Evolutionary conservation across 805 yeast genomes (phyloP).

Genomic region (Torulaspora maleeae): DNA sequence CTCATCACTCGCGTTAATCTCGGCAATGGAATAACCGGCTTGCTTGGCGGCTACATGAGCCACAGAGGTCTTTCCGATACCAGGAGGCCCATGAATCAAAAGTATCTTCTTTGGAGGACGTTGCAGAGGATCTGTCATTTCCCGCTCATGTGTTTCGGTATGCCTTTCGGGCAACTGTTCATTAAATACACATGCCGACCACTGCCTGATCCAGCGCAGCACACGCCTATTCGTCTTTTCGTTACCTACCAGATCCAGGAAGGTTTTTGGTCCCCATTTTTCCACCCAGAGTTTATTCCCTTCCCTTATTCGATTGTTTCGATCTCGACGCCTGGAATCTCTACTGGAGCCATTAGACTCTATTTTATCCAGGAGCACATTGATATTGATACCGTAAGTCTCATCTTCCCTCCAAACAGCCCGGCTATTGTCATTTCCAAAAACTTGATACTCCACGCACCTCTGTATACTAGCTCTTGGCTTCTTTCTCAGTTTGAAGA

Average conservation of each 20-base stretch:
- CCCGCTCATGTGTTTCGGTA: constrained; percentile 10
- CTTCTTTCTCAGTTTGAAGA: constrained; percentile 11
- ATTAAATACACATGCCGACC: constrained; percentile 58
- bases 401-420: constrained; percentile 28
- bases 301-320: neutral
- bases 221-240: constrained; percentile 58
- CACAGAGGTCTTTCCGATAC: constrained; percentile 86
- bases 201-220: constrained; percentile 59
- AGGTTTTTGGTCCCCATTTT: constrained; percentile 61
- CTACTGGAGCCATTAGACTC: constrained; percentile 20
- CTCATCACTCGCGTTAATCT: constrained; percentile 82
- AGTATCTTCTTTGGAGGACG: constrained; percentile 62
- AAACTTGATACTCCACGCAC: neutral
- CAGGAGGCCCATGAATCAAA: constrained; percentile 87
- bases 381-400: constrained; percentile 39
- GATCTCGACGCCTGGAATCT: constrained; percentile 8
- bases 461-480: neutral
- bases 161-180: constrained; percentile 35
- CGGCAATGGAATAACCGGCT: constrained; percentile 74
- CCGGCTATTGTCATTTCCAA: constrained; percentile 1
- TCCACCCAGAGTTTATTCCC: constrained; percentile 46
- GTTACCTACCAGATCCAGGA: constrained; percentile 64
- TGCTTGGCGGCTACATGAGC: constrained; percentile 81
- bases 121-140: constrained; percentile 44
- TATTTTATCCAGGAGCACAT: constrained; percentile 35